Conservation (phyloP, 345 rosid species). For the Linum usitatissimum region DNA sequence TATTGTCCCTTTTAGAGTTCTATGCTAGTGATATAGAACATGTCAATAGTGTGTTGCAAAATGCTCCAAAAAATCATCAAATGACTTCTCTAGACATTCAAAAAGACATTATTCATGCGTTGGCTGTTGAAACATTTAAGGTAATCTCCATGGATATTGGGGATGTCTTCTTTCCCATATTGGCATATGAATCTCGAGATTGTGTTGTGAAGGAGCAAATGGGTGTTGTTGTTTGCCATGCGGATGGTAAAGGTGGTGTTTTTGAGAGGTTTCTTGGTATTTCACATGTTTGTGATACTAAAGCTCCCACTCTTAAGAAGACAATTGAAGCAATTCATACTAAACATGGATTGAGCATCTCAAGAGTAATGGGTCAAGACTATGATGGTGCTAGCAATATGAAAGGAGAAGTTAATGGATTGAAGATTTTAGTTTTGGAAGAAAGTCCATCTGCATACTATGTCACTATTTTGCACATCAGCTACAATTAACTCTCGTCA, state of each 20-base stretch:
- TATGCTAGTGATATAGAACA: slow-evolving; percentile 1
- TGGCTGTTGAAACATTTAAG: neutral
- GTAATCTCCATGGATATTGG: slow-evolving; percentile 3
- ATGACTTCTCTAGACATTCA: neutral
- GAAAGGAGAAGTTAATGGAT: neutral
- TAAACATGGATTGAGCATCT: slow-evolving; percentile 4
- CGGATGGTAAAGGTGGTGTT: neutral
- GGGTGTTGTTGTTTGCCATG: slow-evolving; percentile 3
- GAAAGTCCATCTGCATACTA: neutral
- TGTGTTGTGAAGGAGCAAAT: slow-evolving; percentile 5
- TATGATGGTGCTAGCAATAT: slow-evolving; percentile 14
- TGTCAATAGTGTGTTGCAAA: neutral
- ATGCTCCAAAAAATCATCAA: slow-evolving; percentile 1
- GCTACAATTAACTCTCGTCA: neutral
- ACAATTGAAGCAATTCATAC: slow-evolving; percentile 1
- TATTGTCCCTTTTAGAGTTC: slow-evolving; percentile 1
- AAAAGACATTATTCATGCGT: neutral
- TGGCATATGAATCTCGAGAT: slow-evolving; percentile 12
- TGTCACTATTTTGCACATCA: slow-evolving; percentile 9
- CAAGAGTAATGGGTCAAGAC: slow-evolving; percentile 7
- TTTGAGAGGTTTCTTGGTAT: slow-evolving; percentile 7
- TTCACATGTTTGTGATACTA: slow-evolving; percentile 4
- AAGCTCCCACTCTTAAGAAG: neutral
- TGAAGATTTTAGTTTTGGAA: slow-evolving; percentile 1
- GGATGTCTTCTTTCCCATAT: slow-evolving; percentile 4